Conservation (phyloP, 1,284 basidiomycete genomes). For the Lentinula novae-zelandiae region DNA sequence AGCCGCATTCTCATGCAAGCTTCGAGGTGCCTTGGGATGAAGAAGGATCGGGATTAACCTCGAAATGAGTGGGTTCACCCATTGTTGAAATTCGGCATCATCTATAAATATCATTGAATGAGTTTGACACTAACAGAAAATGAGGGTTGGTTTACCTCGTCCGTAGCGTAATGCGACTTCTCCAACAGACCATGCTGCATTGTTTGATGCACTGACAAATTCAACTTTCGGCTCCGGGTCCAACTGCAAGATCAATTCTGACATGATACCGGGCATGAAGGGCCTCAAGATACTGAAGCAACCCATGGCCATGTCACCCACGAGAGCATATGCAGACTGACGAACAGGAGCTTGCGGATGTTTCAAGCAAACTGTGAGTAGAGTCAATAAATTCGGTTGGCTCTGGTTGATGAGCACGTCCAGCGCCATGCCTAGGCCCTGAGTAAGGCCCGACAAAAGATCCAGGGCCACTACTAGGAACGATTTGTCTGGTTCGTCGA, state of each 20-base stretch:
- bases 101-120: constrained; percentile 34
- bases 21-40: constrained; percentile 89
- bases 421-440: constrained; percentile 83
- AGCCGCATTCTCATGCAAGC: constrained; percentile 95
- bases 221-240: constrained; percentile 88
- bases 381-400: constrained; percentile 73
- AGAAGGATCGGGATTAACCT: constrained; percentile 92
- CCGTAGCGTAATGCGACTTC: constrained; percentile 92
- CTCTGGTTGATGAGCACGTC: constrained; percentile 65
- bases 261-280: constrained; percentile 85
- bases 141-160: constrained; percentile 44
- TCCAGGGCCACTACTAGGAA: constrained; percentile 98
- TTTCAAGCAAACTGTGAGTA: constrained; percentile 85
- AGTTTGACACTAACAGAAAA: neutral
- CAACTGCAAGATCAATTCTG: constrained; percentile 86
- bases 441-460: constrained; percentile 91
- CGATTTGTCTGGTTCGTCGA: constrained; percentile 91
- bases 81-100: constrained; percentile 83
- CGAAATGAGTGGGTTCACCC: constrained; percentile 83
- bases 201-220: constrained; percentile 96
- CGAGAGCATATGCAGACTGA: constrained; percentile 95
- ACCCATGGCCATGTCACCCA: constrained; percentile 97
- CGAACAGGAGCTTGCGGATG: constrained; percentile 94
- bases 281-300: constrained; percentile 86
- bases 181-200: constrained; percentile 99